Evolutionary conservation across 306 rosid species (phyloP), one percentile per base, ranked within the genome.

Genomic region (Quercus wislizeni): DNA sequence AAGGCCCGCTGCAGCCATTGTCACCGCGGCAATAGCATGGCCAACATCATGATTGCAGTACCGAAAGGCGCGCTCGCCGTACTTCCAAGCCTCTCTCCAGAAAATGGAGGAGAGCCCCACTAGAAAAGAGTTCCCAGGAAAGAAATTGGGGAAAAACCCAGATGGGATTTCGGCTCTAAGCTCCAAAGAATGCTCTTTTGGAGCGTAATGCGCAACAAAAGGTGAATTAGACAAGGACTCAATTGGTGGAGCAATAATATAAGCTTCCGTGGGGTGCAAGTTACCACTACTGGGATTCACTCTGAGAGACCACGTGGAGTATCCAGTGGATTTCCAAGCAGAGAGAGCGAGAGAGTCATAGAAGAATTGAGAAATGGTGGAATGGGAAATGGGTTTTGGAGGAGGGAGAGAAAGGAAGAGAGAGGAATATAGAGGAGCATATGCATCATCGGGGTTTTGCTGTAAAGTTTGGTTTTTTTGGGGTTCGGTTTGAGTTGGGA

Each of bases 1-100:
- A 73, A 92, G 86, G 63, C 56, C 78, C 0, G 98, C 99, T 2
- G 98, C 98, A 3, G 98, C 95, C 84, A 91, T 79, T 20, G 94
- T 25, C 71, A 95, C 96, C n/a, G 99, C 95, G 25, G 85, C 99
- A 77, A 92, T 85, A 28, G 97, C 97, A 7, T 92, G 99, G 2
- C 99, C 99, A 4, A 95, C 89, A 33, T 95, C 99, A 75, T 95
- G 99, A 74, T 92, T 91, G 64, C 97, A 92, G 33, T 95, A 95
- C 86, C 99, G 90, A 71, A 91, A 91, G 4, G 95, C 97, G 2
- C 99, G 90, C 80, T 94, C 99, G 2, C 97, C 99, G 19, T 94
- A 94, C 61, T 94, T 94, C 99, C 99, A 94, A 2, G 95, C 93
- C 83, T 94, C 97, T 4, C 99, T 97, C 99, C 99, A 94, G 81